Evolutionary conservation across 306 rosid genomes (phyloP).

Genomic region (Psophocarpus tetragonolobus): DNA sequence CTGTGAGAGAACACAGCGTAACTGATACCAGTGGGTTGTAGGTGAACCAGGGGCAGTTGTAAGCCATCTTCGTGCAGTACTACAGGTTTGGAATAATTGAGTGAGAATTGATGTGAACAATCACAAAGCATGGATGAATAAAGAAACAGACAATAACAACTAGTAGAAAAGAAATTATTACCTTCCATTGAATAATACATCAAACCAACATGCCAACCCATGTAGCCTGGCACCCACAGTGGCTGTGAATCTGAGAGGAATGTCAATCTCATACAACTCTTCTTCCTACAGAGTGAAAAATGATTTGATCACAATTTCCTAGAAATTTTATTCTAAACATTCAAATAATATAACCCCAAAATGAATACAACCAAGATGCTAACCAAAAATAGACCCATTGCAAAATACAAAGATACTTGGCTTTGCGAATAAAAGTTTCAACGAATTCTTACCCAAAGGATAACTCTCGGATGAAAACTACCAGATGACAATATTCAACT

Average conservation of each 20-base stretch:
- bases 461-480: slow-evolving; percentile 5
- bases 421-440: slow-evolving; percentile 1
- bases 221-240: slow-evolving; percentile 81
- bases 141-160: neutral
- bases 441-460: neutral
- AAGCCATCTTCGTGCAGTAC: slow-evolving; percentile 86
- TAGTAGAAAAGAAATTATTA: slow-evolving; percentile 36
- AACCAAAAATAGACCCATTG: neutral
- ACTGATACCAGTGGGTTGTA: slow-evolving; percentile 87
- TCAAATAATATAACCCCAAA: neutral
- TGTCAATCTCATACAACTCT: slow-evolving; percentile 71
- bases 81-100: slow-evolving; percentile 34
- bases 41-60: slow-evolving; percentile 89
- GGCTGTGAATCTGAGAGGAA: slow-evolving; percentile 74
- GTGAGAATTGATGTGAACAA: neutral
- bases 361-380: neutral
- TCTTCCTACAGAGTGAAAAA: slow-evolving; percentile 62
- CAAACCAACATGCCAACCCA: slow-evolving; percentile 94
- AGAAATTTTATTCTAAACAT: neutral
- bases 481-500: neutral
- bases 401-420: neutral
- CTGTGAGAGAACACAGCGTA: slow-evolving; percentile 83
- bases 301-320: neutral
- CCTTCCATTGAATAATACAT: slow-evolving; percentile 89
- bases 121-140: neutral